Percentiles rank a stretch among this genome's conserved stretches.
Conservation (phyloP, 208 protist species). For the Angomonas deanei region DNA sequence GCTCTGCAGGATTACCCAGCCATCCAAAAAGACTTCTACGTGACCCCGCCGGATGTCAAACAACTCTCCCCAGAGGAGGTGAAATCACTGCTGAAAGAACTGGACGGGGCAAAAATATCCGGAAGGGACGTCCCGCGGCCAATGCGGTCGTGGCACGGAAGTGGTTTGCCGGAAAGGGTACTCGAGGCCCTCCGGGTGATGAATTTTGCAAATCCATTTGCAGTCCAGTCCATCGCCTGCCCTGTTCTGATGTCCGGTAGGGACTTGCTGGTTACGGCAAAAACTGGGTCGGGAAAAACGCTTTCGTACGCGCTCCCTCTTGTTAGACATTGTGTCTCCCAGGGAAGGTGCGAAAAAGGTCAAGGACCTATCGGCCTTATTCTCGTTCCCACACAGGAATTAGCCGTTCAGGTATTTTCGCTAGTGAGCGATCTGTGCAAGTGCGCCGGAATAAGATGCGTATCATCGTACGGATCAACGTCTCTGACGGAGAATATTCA, state of each 20-base stretch:
- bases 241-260: slow-evolving; percentile 84
- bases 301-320: slow-evolving; percentile 89
- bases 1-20: slow-evolving; percentile 39
- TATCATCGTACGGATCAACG: slow-evolving; percentile 74
- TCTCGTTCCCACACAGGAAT: slow-evolving; percentile 92
- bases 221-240: slow-evolving; percentile 77
- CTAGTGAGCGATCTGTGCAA: slow-evolving; percentile 69
- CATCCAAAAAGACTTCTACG: slow-evolving; percentile 83
- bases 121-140: slow-evolving; percentile 54
- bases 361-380: slow-evolving; percentile 90
- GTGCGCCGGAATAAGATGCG: slow-evolving; percentile 38
- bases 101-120: slow-evolving; percentile 77
- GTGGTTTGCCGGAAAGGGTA: slow-evolving; percentile 72
- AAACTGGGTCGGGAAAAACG: slow-evolving; percentile 95
- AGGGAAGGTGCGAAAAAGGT: slow-evolving; percentile 58
- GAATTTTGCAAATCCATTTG: slow-evolving; percentile 71
- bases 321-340: slow-evolving; percentile 83
- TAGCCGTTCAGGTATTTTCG: slow-evolving; percentile 84
- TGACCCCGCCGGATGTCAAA: slow-evolving; percentile 65
- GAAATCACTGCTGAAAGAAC: slow-evolving; percentile 46
- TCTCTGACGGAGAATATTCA: slow-evolving; percentile 75
- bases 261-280: slow-evolving; percentile 86
- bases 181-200: slow-evolving; percentile 40
- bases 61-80: slow-evolving; percentile 52
- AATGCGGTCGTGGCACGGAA: slow-evolving; percentile 73